Evolutionary conservation across 179 eudicot species (phyloP).

Genomic region (Kewa caespitosa): DNA sequence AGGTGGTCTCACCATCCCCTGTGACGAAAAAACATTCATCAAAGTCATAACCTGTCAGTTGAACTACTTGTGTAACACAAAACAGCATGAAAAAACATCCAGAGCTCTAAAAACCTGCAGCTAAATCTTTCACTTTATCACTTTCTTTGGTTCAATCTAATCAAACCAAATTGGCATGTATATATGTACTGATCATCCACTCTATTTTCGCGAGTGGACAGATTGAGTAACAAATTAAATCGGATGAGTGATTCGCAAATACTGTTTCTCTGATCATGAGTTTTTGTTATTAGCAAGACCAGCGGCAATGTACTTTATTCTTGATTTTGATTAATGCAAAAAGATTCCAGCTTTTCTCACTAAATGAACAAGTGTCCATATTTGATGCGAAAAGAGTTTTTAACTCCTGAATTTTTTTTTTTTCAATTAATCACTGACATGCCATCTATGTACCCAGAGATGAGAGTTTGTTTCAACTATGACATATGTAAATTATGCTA

Average conservation of each 20-base stretch:
- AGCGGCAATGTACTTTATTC: neutral
- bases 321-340: neutral
- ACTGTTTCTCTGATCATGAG: neutral
- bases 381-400: neutral
- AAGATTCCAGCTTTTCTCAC: neutral
- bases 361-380: neutral
- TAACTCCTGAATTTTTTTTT: neutral
- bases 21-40: neutral
- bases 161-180: neutral
- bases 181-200: neutral
- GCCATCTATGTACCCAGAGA: neutral
- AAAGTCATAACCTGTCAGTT: too few relatives aligned
- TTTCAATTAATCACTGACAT: neutral
- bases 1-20: conserved; percentile 28
- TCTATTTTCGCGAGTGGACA: neutral
- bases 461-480: neutral
- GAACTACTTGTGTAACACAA: neutral
- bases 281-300: neutral
- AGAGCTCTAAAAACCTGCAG: neutral
- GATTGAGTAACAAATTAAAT: neutral
- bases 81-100: neutral
- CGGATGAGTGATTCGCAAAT: neutral
- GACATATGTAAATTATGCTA: neutral
- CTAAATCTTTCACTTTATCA: neutral
- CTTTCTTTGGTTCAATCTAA: neutral